Base-by-base conservation (phyloP, 2,329 filamentous ascomycete species). In the Botryotinia convoluta region DNA sequence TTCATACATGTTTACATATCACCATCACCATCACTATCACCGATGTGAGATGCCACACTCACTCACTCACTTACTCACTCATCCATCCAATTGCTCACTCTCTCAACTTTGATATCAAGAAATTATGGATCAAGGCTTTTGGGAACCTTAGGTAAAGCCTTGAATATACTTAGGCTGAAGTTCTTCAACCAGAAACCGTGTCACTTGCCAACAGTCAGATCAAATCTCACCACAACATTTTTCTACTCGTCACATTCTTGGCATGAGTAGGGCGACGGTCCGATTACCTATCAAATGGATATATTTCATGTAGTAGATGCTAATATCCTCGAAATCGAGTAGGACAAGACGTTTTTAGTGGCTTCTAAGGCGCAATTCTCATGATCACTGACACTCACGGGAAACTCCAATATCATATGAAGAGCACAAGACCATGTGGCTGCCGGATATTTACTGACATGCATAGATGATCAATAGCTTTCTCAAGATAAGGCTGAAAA, bases 161-260 rank as follows among this genome's bases (percentile, higher is more conserved):
- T 32, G 37, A 26, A 42, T 57, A 26, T 44, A 57, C n/a, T 69
- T 32, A 32, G 65, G 65, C 65, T 57, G 65, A 44, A 42, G 10
- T 18, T 16, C 29, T 69, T 32, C 48, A 16, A 57, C 54, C 18
- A 69, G 35, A 69, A 57, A 57, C 48, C 48, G 48, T 57, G 65
- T 69, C 65, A 69, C 18, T 69, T 69, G 65, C 65, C 65, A 69
- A n/a, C 65, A 57, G 48, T 57, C 48, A 69, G n/a, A 57, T 57
- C 37, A 42, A 44, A 29, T 20, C 37, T 69, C 48, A 57, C n/a
- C 65, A 57, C 65, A 69, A 26, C 48, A 69, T 64, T n/a, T 26
- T 26, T 29, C 48, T 57, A 20, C 65, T 42, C 37, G n/a, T 42
- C n/a, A 32, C 29, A 57, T 16, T 32, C 48, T 44, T 69, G 65